Evolutionary conservation across 768 basidiomycete species (phyloP).

Genomic region (Hericium coralloides): DNA sequence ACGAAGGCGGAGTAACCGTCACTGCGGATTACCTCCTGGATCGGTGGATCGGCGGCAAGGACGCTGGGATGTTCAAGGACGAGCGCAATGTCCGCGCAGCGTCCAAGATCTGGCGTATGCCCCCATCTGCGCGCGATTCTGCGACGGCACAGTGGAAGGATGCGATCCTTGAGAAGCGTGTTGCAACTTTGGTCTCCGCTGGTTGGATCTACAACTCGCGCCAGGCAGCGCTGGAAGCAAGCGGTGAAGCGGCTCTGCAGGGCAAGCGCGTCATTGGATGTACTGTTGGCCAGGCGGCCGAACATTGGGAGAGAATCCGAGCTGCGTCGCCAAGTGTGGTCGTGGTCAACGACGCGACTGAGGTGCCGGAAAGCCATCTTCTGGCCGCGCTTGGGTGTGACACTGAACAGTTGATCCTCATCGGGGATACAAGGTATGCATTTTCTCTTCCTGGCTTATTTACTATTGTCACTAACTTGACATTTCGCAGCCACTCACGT

Average conservation of each 20-base stretch:
- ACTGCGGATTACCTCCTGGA: constrained; percentile 32
- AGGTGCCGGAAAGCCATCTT: constrained; percentile 61
- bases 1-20: constrained; percentile 28
- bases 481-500: background rate
- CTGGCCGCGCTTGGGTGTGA: constrained; percentile 42
- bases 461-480: background rate
- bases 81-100: constrained; percentile 18
- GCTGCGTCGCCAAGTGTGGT: constrained; percentile 40
- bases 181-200: constrained; percentile 24
- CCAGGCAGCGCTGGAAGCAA: constrained; percentile 28
- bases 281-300: constrained; percentile 63
- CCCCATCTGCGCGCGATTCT: constrained; percentile 16
- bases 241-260: constrained; percentile 21
- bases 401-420: constrained; percentile 49
- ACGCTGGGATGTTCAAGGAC: constrained; percentile 34
- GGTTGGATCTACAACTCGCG: constrained; percentile 30
- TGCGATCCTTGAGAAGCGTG: constrained; percentile 25
- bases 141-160: constrained; percentile 26
- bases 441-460: background rate
- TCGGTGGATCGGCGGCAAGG: constrained; percentile 36
- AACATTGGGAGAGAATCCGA: constrained; percentile 39
- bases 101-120: constrained; percentile 30
- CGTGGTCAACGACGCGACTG: constrained; percentile 66
- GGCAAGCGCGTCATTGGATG: constrained; percentile 53
- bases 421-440: constrained; percentile 65